These are phyloP conservation scores for Pythium graminicola DNA, from an alignment of 352 stramenopile genomes.

Conservation along the genomic window DNA sequence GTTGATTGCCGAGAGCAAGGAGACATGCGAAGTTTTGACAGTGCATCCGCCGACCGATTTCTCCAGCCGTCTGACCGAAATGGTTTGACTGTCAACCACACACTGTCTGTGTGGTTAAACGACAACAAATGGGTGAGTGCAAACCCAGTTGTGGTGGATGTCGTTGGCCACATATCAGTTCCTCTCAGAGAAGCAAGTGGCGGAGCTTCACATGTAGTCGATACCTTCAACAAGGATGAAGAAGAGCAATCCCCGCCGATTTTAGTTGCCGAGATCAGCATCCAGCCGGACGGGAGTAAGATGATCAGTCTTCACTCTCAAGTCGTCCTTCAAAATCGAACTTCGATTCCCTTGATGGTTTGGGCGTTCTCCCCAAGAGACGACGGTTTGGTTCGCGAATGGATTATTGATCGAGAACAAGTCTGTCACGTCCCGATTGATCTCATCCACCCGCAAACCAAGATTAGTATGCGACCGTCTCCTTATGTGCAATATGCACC, in stretches of 20 bases:
- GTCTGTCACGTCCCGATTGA: slow-evolving; percentile 76
- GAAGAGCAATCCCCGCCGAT: slow-evolving; percentile 64
- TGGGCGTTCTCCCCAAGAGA: slow-evolving; percentile 84
- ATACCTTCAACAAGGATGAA: slow-evolving; percentile 34
- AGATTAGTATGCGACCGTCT: slow-evolving; percentile 82
- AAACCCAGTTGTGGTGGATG: slow-evolving; percentile 82
- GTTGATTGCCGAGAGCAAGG: slow-evolving; percentile 83
- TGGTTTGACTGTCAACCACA: slow-evolving; percentile 79
- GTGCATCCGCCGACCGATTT: slow-evolving; percentile 68
- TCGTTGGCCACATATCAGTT: slow-evolving; percentile 81
- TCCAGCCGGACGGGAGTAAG: slow-evolving; percentile 85
- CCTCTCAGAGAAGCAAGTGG: slow-evolving; percentile 50
- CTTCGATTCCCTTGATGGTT: slow-evolving; percentile 80
- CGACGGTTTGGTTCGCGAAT: slow-evolving; percentile 53
- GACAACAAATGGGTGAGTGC: slow-evolving; percentile 84
- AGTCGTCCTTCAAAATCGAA: slow-evolving; percentile 82
- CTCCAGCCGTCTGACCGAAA: slow-evolving; percentile 63
- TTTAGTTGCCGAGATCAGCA: slow-evolving; percentile 79
- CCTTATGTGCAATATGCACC: slow-evolving; percentile 82
- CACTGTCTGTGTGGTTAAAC: slow-evolving; percentile 80
- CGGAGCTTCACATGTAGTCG: slow-evolving; percentile 1
- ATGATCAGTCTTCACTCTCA: slow-evolving; percentile 84
- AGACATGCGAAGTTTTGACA: slow-evolving; percentile 86
- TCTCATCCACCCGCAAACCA: slow-evolving; percentile 81
- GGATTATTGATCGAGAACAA: slow-evolving; percentile 80